Conservation (phyloP, 495 filamentous ascomycete genomes). For the Aspergillus cavernicola region DNA sequence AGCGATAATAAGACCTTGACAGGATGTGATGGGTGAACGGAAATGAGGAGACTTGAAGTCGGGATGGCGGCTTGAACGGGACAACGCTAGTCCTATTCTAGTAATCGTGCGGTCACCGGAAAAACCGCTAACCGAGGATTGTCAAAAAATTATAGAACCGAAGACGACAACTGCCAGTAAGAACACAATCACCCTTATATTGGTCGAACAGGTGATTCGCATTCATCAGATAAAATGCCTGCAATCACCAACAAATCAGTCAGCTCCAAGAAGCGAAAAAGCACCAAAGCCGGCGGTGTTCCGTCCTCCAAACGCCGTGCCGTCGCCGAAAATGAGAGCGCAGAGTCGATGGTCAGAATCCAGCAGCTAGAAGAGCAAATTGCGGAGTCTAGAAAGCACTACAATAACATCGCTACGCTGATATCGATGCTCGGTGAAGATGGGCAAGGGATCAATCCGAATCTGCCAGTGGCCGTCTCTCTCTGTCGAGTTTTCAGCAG, state of each 20-base stretch:
- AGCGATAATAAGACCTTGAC: conserved; percentile 37
- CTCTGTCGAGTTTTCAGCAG: conserved; percentile 87
- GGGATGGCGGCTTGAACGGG: conserved; percentile 76
- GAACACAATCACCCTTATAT: not conserved
- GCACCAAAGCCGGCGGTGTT: conserved; percentile 30
- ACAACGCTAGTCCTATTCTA: conserved; percentile 79
- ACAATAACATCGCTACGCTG: conserved; percentile 84
- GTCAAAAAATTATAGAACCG: conserved; percentile 30
- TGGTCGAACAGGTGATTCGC: not conserved
- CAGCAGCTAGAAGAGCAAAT: conserved; percentile 71
- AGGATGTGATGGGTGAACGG: conserved; percentile 41
- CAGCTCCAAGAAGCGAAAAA: conserved; percentile 44
- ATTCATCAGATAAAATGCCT: conserved; percentile 29
- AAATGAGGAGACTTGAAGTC: conserved; percentile 46
- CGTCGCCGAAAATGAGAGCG: conserved; percentile 36
- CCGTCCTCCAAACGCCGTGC: conserved; percentile 46
- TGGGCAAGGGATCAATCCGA: conserved; percentile 36
- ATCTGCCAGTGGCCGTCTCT: conserved; percentile 66
- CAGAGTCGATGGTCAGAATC: conserved; percentile 56
- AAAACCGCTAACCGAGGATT: conserved; percentile 36
- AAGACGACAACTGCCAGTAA: conserved; percentile 15
- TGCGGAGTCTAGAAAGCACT: conserved; percentile 77
- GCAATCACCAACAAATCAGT: conserved; percentile 17
- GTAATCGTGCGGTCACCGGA: conserved; percentile 53
- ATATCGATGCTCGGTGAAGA: conserved; percentile 56